phyloP scores from a whole-genome alignment of 768 basidiomycete species.

The Boletus rex-veris region DNA sequence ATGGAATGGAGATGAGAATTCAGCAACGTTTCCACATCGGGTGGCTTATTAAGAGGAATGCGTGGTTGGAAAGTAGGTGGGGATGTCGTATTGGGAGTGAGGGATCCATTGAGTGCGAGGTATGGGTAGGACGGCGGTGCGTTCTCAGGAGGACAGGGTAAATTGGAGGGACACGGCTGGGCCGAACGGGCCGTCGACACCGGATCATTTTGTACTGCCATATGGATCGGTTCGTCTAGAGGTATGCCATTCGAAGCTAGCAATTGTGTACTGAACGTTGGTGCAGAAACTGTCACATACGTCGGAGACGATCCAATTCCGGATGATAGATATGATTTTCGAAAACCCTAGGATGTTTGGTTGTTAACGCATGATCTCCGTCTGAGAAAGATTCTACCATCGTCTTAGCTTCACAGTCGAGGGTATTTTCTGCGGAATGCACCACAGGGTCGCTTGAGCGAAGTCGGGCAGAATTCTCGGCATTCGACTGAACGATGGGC shows the following conservation, averaged over 20 bases:
- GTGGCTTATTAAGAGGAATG: constrained; percentile 34
- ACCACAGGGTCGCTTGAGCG: background rate
- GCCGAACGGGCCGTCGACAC: background rate
- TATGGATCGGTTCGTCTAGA: background rate
- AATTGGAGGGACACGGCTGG: background rate
- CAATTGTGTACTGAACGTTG: background rate
- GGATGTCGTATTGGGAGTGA: background rate
- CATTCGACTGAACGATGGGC: background rate
- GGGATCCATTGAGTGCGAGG: background rate
- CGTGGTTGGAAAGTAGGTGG: background rate
- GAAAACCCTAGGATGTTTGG: constrained; percentile 6
- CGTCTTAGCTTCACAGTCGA: background rate
- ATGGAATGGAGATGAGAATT: constrained; percentile 36
- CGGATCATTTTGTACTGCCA: background rate
- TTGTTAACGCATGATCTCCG: constrained; percentile 4
- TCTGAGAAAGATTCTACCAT: constrained; percentile 14
- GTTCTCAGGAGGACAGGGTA: background rate
- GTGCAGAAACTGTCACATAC: background rate
- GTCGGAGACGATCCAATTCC: background rate
- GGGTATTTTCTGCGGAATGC: background rate
- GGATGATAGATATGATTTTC: background rate
- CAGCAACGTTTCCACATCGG: constrained; percentile 42
- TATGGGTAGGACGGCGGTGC: background rate
- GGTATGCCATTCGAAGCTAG: background rate
- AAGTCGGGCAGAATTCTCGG: background rate